Evolutionary conservation across 352 stramenopile species (phyloP), one percentile per base, ranked within the genome.

Genomic region (Phytophthora pisi): DNA sequence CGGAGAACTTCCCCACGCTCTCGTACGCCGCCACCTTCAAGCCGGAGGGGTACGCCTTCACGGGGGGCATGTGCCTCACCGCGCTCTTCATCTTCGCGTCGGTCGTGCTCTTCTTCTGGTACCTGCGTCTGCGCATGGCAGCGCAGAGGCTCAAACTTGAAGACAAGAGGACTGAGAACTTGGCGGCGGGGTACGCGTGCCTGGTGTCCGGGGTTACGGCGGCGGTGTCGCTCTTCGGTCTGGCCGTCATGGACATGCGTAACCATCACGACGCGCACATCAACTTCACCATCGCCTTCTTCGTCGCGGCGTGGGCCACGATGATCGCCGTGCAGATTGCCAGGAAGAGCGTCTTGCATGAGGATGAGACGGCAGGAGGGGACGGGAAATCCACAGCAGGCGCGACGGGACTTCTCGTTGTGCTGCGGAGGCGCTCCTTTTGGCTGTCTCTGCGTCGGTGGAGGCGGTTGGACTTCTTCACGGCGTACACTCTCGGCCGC

Each of bases 1-100:
- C 81, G 0, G 71, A 79, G 23, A 66, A 90, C 31, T 95, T 87
- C 72, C 89, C 89, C 26, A 96, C 89, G 53, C 74, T 96, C 13
- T 96, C 89, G 57, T 94, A 93, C 59, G 87, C 89, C 6, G 89
- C 89, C 26, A 90, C 84, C 23, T 94, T 93, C 70, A 76, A 75
- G 52, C 89, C 87, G 7, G 82, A 92, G 38, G 79, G 74, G 30
- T 71, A 84, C 55, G 82, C 69, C 36, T 96, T 96, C 71, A 83
- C 79, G 23, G 57, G 81, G 16, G 89, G 89, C 13, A 96, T 96
- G 89, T 89, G 80, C 51, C 47, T 85, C 58, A 96, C 89, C 13
- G 75, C 86, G 11, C 64, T 94, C 56, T 86, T 90, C 60, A 93
- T 96, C 70, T 67, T 90, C 13, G 65, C 63, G 10, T 77, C 82